Percentiles rank a stretch among this genome's conserved stretches.
Evolutionary conservation across 1,284 basidiomycete genomes (phyloP).

Genomic region (Leccinum fuscescens): DNA sequence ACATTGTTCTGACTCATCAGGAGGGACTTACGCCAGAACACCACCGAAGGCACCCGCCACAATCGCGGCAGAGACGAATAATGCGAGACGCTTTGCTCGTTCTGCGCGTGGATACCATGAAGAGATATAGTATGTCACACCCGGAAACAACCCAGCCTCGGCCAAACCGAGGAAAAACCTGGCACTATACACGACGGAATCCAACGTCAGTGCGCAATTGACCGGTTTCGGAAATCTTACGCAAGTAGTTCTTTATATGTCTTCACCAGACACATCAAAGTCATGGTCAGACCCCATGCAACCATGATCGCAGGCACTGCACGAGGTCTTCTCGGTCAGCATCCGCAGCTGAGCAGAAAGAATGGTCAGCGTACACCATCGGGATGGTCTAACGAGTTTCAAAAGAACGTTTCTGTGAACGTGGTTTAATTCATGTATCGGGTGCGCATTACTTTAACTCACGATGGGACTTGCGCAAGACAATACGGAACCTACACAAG

Average conservation of each 20-base stretch:
- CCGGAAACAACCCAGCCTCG: slow-evolving; percentile 17
- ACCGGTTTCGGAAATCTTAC: slow-evolving; percentile 11
- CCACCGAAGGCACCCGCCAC: slow-evolving; percentile 19
- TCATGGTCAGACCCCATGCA: slow-evolving; percentile 45
- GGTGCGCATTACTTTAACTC: slow-evolving; percentile 15
- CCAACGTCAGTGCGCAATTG: slow-evolving; percentile 3
- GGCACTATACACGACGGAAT: slow-evolving; percentile 31
- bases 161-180: slow-evolving; percentile 36
- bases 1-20: not conserved
- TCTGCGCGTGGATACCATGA: slow-evolving; percentile 22
- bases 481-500: slow-evolving; percentile 40
- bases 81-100: slow-evolving; percentile 12
- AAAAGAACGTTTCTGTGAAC: slow-evolving; percentile 40
- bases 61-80: slow-evolving; percentile 14
- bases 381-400: slow-evolving; percentile 45
- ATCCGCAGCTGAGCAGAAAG: not conserved
- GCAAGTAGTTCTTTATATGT: slow-evolving; percentile 30
- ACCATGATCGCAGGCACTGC: slow-evolving; percentile 49
- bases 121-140: slow-evolving; percentile 20
- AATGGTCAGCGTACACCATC: slow-evolving; percentile 38
- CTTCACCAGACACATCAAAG: slow-evolving; percentile 37
- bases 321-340: slow-evolving; percentile 1
- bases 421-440: not conserved
- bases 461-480: slow-evolving; percentile 48
- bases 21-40: slow-evolving; percentile 18